These are phyloP conservation scores for Filosporella fistucella DNA, from an alignment of 495 filamentous ascomycete genomes.

Conservation along the genomic window DNA sequence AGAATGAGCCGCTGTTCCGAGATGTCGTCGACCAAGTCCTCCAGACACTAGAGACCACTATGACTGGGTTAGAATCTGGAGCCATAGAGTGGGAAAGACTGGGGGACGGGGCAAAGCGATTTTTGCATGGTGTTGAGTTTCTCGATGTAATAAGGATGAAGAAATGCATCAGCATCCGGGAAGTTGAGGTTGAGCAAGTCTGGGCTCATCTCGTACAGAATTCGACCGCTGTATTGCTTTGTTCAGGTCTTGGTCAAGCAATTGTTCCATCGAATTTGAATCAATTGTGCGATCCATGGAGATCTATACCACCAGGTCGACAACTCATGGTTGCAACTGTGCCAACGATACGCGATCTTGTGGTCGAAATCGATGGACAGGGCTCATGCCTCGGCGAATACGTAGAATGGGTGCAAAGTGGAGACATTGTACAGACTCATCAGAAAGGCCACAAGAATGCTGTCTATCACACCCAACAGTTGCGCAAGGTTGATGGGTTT, in stretches of 20 bases:
- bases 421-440: too few species aligned
- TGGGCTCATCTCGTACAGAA: not conserved
- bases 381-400: too few species aligned
- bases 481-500: too few species aligned
- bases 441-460: too few species aligned
- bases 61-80: not conserved
- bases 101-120: not conserved
- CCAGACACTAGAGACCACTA: not conserved
- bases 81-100: not conserved
- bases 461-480: too few species aligned
- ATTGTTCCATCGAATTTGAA: too few species aligned
- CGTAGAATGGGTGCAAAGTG: too few species aligned
- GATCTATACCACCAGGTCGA: too few species aligned
- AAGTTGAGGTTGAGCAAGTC: not conserved
- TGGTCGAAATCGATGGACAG: too few species aligned
- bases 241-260: not conserved
- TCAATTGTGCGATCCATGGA: too few species aligned
- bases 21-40: constrained; percentile 1
- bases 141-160: not conserved
- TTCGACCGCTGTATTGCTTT: not conserved
- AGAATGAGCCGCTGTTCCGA: not conserved
- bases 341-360: too few species aligned
- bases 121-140: constrained; percentile 3
- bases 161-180: not conserved
- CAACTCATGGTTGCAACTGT: too few species aligned